phyloP scores from a whole-genome alignment of 2,329 filamentous ascomycete species.

The Colletotrichum tabaci region DNA sequence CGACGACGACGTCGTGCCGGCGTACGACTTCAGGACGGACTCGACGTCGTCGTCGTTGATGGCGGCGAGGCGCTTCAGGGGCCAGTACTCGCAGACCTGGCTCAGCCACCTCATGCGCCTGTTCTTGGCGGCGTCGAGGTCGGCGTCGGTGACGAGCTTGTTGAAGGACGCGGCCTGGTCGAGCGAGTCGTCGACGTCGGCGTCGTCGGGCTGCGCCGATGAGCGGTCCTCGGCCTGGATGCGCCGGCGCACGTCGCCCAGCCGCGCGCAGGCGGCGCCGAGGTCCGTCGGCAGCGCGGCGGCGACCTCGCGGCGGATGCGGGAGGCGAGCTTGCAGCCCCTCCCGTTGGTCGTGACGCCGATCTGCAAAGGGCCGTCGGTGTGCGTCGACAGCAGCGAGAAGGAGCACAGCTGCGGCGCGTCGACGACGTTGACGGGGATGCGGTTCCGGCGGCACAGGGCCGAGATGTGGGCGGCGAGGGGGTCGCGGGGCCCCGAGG shows the following conservation, averaged over 20 bases:
- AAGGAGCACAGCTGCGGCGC: conserved; percentile 90
- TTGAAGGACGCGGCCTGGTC: conserved; percentile 91
- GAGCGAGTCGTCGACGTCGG: conserved; percentile 72
- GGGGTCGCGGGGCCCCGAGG: conserved; percentile 65
- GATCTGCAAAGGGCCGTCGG: conserved; percentile 92
- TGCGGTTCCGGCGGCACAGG: conserved; percentile 83
- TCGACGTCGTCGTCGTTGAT: conserved; percentile 87
- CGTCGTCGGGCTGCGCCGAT: conserved; percentile 49
- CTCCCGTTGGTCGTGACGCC: conserved; percentile 96
- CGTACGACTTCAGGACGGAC: conserved; percentile 81
- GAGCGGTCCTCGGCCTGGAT: conserved; percentile 82
- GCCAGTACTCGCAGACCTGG: conserved; percentile 99
- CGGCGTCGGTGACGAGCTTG: conserved; percentile 81
- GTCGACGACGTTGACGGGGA: conserved; percentile 95
- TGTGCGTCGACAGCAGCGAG: conserved; percentile 88
- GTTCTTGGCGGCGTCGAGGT: conserved; percentile 81
- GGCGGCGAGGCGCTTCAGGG: conserved; percentile 83
- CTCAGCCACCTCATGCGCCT: conserved; percentile 92
- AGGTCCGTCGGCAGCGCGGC: conserved; percentile 82
- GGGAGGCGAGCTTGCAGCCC: conserved; percentile 92
- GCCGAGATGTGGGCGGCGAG: conserved; percentile 75
- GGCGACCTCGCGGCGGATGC: conserved; percentile 90
- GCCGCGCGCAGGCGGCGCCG: conserved; percentile 81
- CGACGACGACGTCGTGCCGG: conserved; percentile 42
- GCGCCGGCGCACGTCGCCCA: conserved; percentile 80